Evolutionary conservation across 2,329 filamentous ascomycete genomes (phyloP), one percentile per base, ranked within the genome.

Genomic region (Aspergillus sclerotialis): DNA sequence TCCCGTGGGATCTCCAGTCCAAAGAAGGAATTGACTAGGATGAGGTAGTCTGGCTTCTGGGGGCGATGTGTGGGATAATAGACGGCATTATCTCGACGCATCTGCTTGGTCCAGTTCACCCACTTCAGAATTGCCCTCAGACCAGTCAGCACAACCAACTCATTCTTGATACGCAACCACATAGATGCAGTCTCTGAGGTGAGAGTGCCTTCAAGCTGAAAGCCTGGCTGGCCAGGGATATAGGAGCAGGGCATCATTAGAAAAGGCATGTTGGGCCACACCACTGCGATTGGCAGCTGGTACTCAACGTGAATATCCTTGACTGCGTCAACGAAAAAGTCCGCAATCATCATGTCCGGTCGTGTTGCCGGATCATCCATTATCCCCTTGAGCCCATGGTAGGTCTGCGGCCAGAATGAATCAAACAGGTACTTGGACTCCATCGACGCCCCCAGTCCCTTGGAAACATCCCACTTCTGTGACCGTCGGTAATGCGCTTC

Each of bases 1-100:
- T 69, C 64, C 14, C 59, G 60, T 0, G 66, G 59, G 1, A 56
- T 49, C 32, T 70, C 67, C 6, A 69, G 48, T 0, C 65, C 65
- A 36, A 58, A 65, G 39, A 69, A 69, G 0, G 63, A 66, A 33
- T 69, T 69, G 15, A 69, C 57, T 4, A 69, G 48, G 2, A 64
- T 42, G 3, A 70, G 56, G 29, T 67, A 58, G 35, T 66, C 52
- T 0, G 67, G 65, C 30, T 67, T 67, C 3, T 48, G 37, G 0
- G 46, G 36, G 1, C 44, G 36, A 0, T 53, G 55, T 4, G 58
- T 46, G 2, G 44, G 35, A 13, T 61, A 53, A 5, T 44, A 34
- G 5, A 68, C 58, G 3, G 59, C 64, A 1, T 48, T 47, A 7
- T 36, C 36, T n/a, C 41, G 40, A 5, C 64, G 55, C 61, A 67